These are phyloP conservation scores for Ammopiptanthus mongolicus DNA, from an alignment of 306 rosid genomes.

Conservation along the genomic window DNA sequence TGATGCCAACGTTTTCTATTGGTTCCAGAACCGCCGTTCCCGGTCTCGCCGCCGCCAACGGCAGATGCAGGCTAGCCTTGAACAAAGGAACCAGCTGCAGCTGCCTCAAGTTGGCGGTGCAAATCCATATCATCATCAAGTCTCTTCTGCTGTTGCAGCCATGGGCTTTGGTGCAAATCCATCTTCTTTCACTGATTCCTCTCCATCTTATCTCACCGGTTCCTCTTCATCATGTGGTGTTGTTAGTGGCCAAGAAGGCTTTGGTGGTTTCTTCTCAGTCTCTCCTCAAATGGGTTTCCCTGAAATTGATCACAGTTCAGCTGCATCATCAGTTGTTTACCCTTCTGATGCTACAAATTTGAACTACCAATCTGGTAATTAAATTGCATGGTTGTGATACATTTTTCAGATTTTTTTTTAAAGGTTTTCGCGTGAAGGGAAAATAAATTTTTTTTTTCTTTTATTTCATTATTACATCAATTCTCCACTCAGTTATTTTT, in stretches of 20 bases:
- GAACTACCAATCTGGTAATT: constrained; percentile 59
- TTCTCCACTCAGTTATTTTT: background rate
- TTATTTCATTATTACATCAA: background rate
- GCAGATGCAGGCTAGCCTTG: constrained; percentile 53
- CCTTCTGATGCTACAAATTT: constrained; percentile 41
- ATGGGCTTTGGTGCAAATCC: background rate
- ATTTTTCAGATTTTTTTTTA: background rate
- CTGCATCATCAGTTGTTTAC: constrained; percentile 36
- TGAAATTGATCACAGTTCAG: constrained; percentile 43
- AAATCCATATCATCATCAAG: constrained; percentile 29
- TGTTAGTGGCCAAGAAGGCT: background rate
- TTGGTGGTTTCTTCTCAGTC: constrained; percentile 28
- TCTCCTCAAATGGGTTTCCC: constrained; percentile 48
- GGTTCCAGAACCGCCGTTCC: constrained; percentile 97
- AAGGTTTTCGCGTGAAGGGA: background rate
- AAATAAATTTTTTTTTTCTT: background rate
- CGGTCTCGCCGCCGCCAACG: constrained; percentile 96
- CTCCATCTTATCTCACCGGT: constrained; percentile 21
- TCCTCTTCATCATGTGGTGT: constrained; percentile 40
- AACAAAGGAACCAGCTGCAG: constrained; percentile 29
- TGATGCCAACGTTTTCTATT: constrained; percentile 92
- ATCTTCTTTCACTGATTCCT: background rate
- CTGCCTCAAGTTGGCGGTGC: constrained; percentile 18
- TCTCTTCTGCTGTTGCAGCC: background rate
- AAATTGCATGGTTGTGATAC: constrained; percentile 30